Evolutionary conservation across 371 early-diverging fungal species (phyloP).

Genomic region (Apophysomyces trapeziformis): DNA sequence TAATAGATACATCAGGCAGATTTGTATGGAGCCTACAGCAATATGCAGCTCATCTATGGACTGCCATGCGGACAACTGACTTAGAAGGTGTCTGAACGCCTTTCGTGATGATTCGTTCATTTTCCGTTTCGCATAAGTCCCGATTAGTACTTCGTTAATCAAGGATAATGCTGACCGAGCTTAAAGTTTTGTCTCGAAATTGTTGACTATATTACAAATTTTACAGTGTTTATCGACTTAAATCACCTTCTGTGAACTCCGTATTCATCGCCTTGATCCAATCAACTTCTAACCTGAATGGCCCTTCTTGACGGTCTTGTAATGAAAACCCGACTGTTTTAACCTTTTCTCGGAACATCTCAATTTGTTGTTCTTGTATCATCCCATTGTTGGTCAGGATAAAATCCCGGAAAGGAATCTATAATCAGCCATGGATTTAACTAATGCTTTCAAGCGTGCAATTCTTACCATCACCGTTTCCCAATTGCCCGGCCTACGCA

Average conservation of each 20-base stretch:
- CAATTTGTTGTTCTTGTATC: slow-evolving; percentile 82
- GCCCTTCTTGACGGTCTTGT: slow-evolving; percentile 82
- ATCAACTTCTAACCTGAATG: slow-evolving; percentile 87
- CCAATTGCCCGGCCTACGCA: slow-evolving; percentile 88
- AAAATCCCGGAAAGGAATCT: slow-evolving; percentile 93
- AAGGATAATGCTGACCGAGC: too few relatives aligned
- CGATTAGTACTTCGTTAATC: too few relatives aligned
- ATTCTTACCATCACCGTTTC: slow-evolving; percentile 80
- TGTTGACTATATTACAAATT: too few relatives aligned
- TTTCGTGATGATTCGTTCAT: too few relatives aligned
- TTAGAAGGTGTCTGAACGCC: too few relatives aligned
- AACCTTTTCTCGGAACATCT: slow-evolving; percentile 83
- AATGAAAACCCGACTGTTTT: slow-evolving; percentile 90
- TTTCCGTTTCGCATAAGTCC: too few relatives aligned
- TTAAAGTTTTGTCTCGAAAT: too few relatives aligned
- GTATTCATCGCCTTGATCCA: slow-evolving; percentile 88
- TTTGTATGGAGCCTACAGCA: too few relatives aligned
- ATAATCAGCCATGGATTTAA: background rate
- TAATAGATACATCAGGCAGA: too few relatives aligned
- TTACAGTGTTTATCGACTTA: slow-evolving; percentile 43
- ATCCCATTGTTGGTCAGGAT: slow-evolving; percentile 88
- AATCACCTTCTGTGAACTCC: slow-evolving; percentile 71
- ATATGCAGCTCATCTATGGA: too few relatives aligned
- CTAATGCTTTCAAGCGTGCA: background rate
- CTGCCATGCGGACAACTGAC: too few relatives aligned